Evolutionary conservation across 768 basidiomycete species (phyloP).

Genomic region (Boletus reticuloceps): DNA sequence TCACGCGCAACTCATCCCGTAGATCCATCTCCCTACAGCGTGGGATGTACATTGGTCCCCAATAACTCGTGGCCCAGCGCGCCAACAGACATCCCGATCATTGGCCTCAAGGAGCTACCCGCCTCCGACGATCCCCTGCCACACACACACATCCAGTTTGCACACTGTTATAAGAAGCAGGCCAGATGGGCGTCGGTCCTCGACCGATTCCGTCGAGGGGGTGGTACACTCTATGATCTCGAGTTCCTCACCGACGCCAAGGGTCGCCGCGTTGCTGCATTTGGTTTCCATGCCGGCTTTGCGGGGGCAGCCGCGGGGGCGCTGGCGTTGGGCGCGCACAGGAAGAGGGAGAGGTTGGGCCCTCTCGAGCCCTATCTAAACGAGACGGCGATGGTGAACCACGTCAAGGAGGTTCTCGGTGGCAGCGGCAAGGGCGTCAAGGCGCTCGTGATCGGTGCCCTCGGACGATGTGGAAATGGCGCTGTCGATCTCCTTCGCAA

Average conservation of each 20-base stretch:
- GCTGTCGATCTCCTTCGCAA: slow-evolving; percentile 95
- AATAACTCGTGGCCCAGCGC: slow-evolving; percentile 90
- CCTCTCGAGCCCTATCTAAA: slow-evolving; percentile 77
- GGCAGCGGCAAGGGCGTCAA: slow-evolving; percentile 71
- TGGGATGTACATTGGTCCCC: slow-evolving; percentile 83
- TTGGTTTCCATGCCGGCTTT: slow-evolving; percentile 97
- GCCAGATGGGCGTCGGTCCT: slow-evolving; percentile 89
- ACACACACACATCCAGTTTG: slow-evolving; percentile 97
- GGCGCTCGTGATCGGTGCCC: slow-evolving; percentile 93
- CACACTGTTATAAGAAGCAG: slow-evolving; percentile 96
- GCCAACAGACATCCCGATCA: slow-evolving; percentile 71
- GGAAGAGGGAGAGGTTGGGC: slow-evolving; percentile 59
- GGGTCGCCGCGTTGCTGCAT: slow-evolving; percentile 93
- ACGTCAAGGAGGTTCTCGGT: slow-evolving; percentile 64
- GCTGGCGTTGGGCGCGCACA: slow-evolving; percentile 71
- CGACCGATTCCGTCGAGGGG: slow-evolving; percentile 78
- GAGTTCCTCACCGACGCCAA: slow-evolving; percentile 87
- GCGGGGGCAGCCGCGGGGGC: slow-evolving; percentile 95
- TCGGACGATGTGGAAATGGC: slow-evolving; percentile 92
- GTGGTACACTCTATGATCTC: slow-evolving; percentile 88
- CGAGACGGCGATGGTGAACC: slow-evolving; percentile 78
- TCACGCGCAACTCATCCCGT: too few relatives aligned
- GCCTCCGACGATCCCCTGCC: slow-evolving; percentile 76
- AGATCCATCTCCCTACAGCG: slow-evolving; percentile 42
- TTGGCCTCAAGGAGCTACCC: slow-evolving; percentile 96